Base-by-base conservation (phyloP, 352 stramenopile species). In the Pythium folliculosum region DNA sequence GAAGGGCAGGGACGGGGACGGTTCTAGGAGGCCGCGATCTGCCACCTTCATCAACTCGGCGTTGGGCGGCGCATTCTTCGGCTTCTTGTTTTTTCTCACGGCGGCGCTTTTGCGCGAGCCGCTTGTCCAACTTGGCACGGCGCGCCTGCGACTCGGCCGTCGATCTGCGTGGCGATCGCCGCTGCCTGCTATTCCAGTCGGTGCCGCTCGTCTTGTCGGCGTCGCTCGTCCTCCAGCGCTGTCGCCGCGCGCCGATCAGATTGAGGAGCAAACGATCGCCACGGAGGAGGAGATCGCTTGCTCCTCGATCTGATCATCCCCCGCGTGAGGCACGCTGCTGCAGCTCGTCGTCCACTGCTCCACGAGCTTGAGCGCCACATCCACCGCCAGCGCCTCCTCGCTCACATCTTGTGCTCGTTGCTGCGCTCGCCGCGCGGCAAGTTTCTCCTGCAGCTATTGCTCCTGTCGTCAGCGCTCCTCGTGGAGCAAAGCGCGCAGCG, bases 391-490 rank as follows among this genome's bases (percentile, higher is more conserved):
- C 19, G 12, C 56, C 6, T 58, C 35, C 12, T 49, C 38, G 30
- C 60, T 55, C 1, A 52, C 50, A 10, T 27, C 51, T 19, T 61
- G 54, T 21, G 45, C n/a, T 16, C 64, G 64, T 47, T 50, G 60
- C 27, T 69, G 56, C 0, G 57, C 40, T 9, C 71, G 71, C 19
- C 58, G 54, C 3, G 50, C 23, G 5, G 38, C 38, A 3, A 78
- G 64, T 23, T 72, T 69, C 22, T 75, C 63, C 7, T 73, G 78
- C 22, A 93, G 67, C 38, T 87, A 86, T 38, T 81, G 69, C 63
- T 92, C 84, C 57, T 93, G 85, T n/a, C 83, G 73, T 38, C 72
- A 70, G 25, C 89, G 83, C 30, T 92, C 86, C 10, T 72, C 76
- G 5, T 79, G 63, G 19, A 92, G 62, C 3, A 82, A 89, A 0